These are phyloP conservation scores for Diaporthe caulivora DNA, from an alignment of 2,329 filamentous ascomycete genomes.

Conservation along the genomic window DNA sequence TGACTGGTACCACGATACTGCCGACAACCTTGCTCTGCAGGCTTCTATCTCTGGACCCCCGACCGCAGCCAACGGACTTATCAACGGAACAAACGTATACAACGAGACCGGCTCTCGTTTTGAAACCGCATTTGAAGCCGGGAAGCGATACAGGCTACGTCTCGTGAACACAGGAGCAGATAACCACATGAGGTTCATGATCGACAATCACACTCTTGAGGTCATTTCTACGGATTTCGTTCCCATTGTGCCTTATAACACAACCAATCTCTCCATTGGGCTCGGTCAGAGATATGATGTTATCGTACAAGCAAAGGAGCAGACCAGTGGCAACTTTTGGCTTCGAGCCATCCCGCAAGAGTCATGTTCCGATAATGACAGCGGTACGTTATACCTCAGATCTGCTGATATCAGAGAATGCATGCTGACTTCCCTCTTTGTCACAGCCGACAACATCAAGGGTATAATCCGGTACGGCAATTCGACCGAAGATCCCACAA, in stretches of 20 bases:
- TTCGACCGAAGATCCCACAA: conserved; percentile 40
- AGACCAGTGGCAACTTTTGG: conserved; percentile 57
- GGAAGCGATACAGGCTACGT: conserved; percentile 53
- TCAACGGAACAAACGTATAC: conserved; percentile 58
- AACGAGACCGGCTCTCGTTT: conserved; percentile 49
- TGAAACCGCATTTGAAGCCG: conserved; percentile 53
- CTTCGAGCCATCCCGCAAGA: conserved; percentile 59
- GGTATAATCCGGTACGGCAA: conserved; percentile 61
- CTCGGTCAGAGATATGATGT: conserved; percentile 64
- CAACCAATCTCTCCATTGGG: conserved; percentile 59
- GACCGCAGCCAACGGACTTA: conserved; percentile 56
- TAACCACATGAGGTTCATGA: conserved; percentile 45
- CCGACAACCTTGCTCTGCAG: conserved; percentile 50
- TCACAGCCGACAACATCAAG: conserved; percentile 54
- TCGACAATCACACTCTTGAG: conserved; percentile 61
- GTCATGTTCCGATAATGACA: conserved; percentile 56
- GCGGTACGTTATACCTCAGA: conserved; percentile 19
- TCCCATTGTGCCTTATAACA: conserved; percentile 60
- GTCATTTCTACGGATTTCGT: conserved; percentile 63
- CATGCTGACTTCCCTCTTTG: not conserved
- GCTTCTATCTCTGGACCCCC: conserved; percentile 51
- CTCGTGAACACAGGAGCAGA: conserved; percentile 32
- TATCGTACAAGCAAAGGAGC: conserved; percentile 53
- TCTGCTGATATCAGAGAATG: fast-evolving
- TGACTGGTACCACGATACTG: conserved; percentile 66